Base-by-base conservation (phyloP, 257 asterid genomes). In the Gynochthodes officinalis region DNA sequence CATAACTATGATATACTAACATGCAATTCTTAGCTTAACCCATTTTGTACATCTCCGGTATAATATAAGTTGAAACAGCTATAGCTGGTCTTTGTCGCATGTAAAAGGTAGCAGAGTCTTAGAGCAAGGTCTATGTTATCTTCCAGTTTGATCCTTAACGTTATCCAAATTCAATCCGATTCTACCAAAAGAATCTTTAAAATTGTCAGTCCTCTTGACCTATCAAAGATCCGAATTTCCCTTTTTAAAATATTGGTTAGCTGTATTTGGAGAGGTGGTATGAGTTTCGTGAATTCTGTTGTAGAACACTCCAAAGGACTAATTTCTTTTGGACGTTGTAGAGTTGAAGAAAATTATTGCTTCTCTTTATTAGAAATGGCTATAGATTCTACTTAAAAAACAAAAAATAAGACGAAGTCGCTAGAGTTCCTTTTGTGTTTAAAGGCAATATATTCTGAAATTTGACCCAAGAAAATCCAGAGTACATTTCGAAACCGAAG, bases 81-180 rank as follows among this genome's bases (percentile, higher is more conserved):
- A 37, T 11, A 25, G 55, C 40, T 43, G 60, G 60, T 12, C 32
- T 30, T 49, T 30, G 68, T 32, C 73, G 28, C 48, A 33, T 25
- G 25, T 28, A 2, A 39, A n/a, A 10, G 33, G 33, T 33, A 68
- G 48, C 73, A 49, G 49, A 50, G 73, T 32, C 62, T 49, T 49
- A 33, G 62, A 68, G 28, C 73, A 50, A 68, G 62, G 35, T 15
- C 62, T 68, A 33, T 68, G 62, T 50, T 44, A 5, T 16, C 18
- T 30, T 30, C 10, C 23, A 67, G 40, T 66, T 44, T 10, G 15
- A 46, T 25, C 40, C 42, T 28, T 11, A 27, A 58, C 14, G 28
- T 44, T 46, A 67, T 67, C 59, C 57, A 27, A 37, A 59, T 35
- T 32, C 67, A 23, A 32, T 46, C 14, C 50, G 14, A 61, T 13